Percentiles rank a stretch among this genome's conserved stretches.
These are phyloP conservation scores for Leccinum subtestaceum DNA, from an alignment of 768 basidiomycete genomes.

Conservation along the genomic window DNA sequence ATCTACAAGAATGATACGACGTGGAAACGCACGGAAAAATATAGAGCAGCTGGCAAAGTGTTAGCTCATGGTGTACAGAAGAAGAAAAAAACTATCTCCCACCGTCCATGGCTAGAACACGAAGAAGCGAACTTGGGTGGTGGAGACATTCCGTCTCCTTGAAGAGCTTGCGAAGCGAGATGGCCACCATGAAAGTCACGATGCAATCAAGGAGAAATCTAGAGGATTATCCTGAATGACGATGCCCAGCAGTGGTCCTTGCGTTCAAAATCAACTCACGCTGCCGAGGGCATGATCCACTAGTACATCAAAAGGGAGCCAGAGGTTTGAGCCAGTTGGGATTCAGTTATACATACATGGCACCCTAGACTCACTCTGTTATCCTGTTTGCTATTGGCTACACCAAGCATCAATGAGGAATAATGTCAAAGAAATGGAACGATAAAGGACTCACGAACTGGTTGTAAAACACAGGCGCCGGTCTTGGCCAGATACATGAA, in stretches of 20 bases:
- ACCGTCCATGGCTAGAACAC: constrained; percentile 4
- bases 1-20: not conserved
- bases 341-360: not conserved
- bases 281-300: not conserved
- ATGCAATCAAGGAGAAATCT: not conserved
- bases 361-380: not conserved
- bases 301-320: not conserved
- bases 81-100: not conserved
- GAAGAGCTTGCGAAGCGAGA: constrained; percentile 2
- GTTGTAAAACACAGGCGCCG: not conserved
- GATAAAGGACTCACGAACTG: not conserved
- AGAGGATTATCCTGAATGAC: not conserved
- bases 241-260: not conserved
- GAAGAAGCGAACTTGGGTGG: not conserved
- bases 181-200: not conserved
- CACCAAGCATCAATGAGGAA: not conserved
- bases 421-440: not conserved
- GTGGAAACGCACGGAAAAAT: not conserved
- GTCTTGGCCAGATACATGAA: not conserved
- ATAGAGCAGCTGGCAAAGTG: not conserved
- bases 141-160: not conserved
- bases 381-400: not conserved
- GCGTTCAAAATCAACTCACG: not conserved
- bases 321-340: not conserved
- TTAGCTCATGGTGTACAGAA: not conserved